Conservation (phyloP, 192 early-diverging fungal species). For the Pilaira anomala region DNA sequence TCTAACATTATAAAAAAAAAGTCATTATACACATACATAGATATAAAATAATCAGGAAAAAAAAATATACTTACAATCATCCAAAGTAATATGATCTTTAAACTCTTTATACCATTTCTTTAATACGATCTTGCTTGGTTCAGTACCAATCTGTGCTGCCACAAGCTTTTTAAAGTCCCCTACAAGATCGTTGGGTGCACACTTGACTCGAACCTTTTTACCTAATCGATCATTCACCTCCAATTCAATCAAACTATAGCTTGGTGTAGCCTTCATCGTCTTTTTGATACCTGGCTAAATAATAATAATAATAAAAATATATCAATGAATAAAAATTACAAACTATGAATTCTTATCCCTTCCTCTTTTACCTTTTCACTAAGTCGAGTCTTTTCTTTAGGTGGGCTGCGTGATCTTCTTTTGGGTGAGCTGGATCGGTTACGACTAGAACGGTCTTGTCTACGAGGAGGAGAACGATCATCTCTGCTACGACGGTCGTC, state of each 20-base stretch:
- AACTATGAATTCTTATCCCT: not conserved
- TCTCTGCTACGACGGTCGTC: conserved; percentile 2
- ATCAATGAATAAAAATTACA: not conserved
- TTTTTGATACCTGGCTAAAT: conserved; percentile 5
- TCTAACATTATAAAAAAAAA: conserved; percentile 38
- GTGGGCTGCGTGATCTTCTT: conserved; percentile 8
- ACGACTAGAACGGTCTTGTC: not conserved
- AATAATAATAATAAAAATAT: not conserved
- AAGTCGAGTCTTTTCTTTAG: conserved; percentile 2
- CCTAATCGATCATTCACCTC: conserved; percentile 85
- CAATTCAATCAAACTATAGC: conserved; percentile 60
- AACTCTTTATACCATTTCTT: conserved; percentile 87
- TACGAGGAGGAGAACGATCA: conserved; percentile 16
- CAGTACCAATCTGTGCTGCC: conserved; percentile 87
- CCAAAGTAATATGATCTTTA: conserved; percentile 88
- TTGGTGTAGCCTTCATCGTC: not conserved
- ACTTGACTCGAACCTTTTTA: conserved; percentile 85
- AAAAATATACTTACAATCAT: conserved; percentile 64
- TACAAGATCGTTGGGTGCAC: conserved; percentile 75
- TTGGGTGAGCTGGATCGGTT: not conserved
- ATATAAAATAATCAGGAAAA: not conserved
- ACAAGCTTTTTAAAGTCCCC: conserved; percentile 83
- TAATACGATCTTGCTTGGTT: conserved; percentile 81
- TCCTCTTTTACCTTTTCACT: conserved; percentile 4
- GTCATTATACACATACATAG: too few species aligned